phyloP scores from a whole-genome alignment of 805 yeast genomes.

The Myxozyma sirexii region DNA sequence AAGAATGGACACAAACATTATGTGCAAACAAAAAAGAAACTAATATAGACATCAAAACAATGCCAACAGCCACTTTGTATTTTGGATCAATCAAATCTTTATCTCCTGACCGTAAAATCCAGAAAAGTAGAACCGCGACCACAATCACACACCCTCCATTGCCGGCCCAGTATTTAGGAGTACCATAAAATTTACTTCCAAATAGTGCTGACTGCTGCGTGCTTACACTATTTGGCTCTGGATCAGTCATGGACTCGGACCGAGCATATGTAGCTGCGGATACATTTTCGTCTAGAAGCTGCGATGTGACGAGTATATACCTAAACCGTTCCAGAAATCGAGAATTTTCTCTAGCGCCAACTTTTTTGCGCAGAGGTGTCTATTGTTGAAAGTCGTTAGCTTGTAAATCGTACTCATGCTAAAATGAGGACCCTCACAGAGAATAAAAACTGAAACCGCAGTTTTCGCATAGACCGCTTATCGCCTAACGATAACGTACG shows the following conservation, averaged over 20 bases:
- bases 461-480: constrained; percentile 16
- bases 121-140: constrained; percentile 41
- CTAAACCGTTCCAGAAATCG: constrained; percentile 55
- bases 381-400: neutral
- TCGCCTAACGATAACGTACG: constrained; percentile 19
- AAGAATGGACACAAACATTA: constrained; percentile 8
- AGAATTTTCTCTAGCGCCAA: constrained; percentile 38
- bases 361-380: constrained; percentile 23
- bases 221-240: neutral
- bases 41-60: constrained; percentile 19
- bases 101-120: constrained; percentile 30
- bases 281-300: constrained; percentile 48
- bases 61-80: constrained; percentile 15
- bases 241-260: neutral
- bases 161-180: constrained; percentile 38
- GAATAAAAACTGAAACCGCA: constrained; percentile 27
- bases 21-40: constrained; percentile 32
- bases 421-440: constrained; percentile 13
- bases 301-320: constrained; percentile 54
- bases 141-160: constrained; percentile 45
- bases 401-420: neutral
- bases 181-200: neutral
- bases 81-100: constrained; percentile 2
- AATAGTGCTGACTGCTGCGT: too few relatives aligned
- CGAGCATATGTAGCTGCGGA: constrained; percentile 11